Percentiles rank a stretch among this genome's conserved stretches.
Evolutionary conservation across 306 rosid genomes (phyloP).

Genomic region (Prunus davidiana): DNA sequence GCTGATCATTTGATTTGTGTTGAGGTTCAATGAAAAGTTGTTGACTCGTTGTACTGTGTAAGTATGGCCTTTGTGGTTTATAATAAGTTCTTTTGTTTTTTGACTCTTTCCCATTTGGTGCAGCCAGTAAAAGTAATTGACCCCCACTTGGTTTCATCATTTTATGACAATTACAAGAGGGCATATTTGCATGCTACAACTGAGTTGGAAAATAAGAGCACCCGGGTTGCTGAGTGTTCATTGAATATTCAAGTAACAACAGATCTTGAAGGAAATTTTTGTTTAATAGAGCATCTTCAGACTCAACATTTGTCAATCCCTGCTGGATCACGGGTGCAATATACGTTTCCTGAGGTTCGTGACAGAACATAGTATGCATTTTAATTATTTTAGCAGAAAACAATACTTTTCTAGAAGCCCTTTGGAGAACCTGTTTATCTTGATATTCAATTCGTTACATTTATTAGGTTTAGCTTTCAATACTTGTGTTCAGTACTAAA

Average conservation of each 20-base stretch:
- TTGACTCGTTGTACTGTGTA: neutral
- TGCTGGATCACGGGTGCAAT: constrained; percentile 56
- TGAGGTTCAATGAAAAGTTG: neutral
- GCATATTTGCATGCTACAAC: constrained; percentile 69
- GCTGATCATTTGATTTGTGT: neutral
- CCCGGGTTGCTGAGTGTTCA: constrained; percentile 70
- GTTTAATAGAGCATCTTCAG: constrained; percentile 75
- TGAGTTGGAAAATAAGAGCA: constrained; percentile 80
- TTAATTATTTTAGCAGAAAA: neutral
- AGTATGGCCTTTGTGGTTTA: neutral
- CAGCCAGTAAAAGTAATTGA: constrained; percentile 93
- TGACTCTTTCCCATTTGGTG: constrained; percentile 25
- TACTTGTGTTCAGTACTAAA: constrained; percentile 27
- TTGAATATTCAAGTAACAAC: constrained; percentile 71
- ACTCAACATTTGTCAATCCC: constrained; percentile 59
- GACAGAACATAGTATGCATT: neutral
- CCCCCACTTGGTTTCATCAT: constrained; percentile 90
- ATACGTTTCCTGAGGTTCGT: constrained; percentile 83
- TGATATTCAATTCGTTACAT: constrained; percentile 16
- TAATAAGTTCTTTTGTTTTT: constrained; percentile 16
- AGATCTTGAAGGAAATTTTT: constrained; percentile 61
- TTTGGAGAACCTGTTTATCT: constrained; percentile 14
- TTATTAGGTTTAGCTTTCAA: constrained; percentile 12
- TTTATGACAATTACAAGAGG: constrained; percentile 72
- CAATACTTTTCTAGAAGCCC: neutral